These are phyloP conservation scores for Vinca minor DNA, from an alignment of 257 asterid genomes.

Conservation along the genomic window DNA sequence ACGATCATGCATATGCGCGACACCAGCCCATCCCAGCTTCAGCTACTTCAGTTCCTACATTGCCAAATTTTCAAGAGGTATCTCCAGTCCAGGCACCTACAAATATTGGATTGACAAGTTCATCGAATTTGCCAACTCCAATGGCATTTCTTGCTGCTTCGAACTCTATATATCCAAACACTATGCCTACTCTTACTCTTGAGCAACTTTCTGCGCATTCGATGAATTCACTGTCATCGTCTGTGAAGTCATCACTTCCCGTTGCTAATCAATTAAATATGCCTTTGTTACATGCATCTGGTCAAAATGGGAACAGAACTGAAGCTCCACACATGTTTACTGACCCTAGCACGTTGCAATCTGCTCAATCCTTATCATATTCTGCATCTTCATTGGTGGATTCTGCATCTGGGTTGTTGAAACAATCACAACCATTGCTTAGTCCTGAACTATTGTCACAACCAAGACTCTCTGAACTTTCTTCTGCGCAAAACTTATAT, in stretches of 20 bases:
- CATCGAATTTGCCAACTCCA: constrained; percentile 23
- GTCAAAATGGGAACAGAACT: constrained; percentile 28
- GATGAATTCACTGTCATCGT: too few relatives aligned
- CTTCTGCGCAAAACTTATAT: constrained; percentile 23
- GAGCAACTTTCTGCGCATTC: constrained; percentile 24
- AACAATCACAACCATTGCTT: constrained; percentile 33
- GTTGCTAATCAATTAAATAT: constrained; percentile 26
- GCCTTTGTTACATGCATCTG: constrained; percentile 29
- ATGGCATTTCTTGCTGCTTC: constrained; percentile 29
- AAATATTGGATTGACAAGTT: constrained; percentile 18
- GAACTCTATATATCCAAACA: constrained; percentile 24
- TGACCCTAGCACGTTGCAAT: constrained; percentile 24
- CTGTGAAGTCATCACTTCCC: constrained; percentile 32
- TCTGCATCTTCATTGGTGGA: constrained; percentile 30
- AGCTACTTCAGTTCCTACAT: constrained; percentile 18
- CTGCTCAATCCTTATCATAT: constrained; percentile 29
- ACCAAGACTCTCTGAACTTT: constrained; percentile 35
- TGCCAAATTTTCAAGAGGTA: constrained; percentile 25
- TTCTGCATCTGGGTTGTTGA: constrained; percentile 29
- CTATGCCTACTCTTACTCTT: constrained; percentile 22
- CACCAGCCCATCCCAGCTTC: constrained; percentile 27
- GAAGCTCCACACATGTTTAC: constrained; percentile 30
- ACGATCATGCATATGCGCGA: constrained; percentile 25
- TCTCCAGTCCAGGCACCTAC: constrained; percentile 21
- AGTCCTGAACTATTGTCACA: constrained; percentile 43